These are phyloP conservation scores for Coelastrella sp. DNA, from an alignment of 139 green algal genomes.

Conservation along the genomic window DNA sequence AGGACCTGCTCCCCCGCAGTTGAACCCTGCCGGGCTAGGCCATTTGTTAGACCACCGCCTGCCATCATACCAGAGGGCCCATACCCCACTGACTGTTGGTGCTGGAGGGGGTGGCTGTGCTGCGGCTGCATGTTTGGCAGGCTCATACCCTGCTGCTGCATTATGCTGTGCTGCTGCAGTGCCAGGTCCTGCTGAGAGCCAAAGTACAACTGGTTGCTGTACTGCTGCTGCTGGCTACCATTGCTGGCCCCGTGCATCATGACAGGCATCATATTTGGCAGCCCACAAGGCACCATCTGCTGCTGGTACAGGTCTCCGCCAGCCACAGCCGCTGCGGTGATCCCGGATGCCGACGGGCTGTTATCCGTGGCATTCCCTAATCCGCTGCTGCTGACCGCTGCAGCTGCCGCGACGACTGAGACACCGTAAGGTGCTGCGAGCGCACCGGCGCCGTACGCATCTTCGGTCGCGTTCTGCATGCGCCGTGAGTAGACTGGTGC, in stretches of 20 bases:
- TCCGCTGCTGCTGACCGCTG: not conserved
- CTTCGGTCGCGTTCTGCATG: not conserved
- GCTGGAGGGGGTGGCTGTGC: not conserved
- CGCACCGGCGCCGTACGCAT: not conserved
- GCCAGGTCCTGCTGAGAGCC: conserved; percentile 23
- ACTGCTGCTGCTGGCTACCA: conserved; percentile 17
- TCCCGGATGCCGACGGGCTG: not conserved
- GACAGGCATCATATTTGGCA: conserved; percentile 11
- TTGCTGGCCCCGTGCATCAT: not conserved
- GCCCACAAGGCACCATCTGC: conserved; percentile 27
- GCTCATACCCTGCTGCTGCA: not conserved
- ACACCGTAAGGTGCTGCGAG: not conserved
- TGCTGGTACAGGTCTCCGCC: conserved; percentile 34
- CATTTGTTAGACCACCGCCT: not conserved
- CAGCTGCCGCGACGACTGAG: not conserved
- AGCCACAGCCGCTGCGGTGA: not conserved
- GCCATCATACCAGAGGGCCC: not conserved
- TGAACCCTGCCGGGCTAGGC: not conserved
- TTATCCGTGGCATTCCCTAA: not conserved
- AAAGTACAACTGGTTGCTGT: not conserved
- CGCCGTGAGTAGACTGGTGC: conserved; percentile 36
- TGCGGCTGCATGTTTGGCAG: not conserved
- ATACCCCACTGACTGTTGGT: not conserved
- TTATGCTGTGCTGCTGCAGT: conserved; percentile 7
- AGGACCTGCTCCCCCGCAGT: not conserved